These are phyloP conservation scores for Aspergillus asperescens DNA, from an alignment of 495 filamentous ascomycete genomes.

Conservation along the genomic window DNA sequence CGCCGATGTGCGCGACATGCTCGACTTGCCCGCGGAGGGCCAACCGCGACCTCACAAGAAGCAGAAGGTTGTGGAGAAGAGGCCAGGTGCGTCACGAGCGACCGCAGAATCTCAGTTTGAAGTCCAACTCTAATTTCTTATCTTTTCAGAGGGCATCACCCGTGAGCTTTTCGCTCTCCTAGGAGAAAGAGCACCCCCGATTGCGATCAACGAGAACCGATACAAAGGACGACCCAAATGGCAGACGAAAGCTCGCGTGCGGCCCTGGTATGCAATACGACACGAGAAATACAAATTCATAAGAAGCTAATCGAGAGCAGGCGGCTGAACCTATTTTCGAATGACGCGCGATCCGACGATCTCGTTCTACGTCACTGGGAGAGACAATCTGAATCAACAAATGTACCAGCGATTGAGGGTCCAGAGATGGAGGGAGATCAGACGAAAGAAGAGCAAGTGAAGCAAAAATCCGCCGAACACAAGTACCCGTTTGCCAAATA, in stretches of 20 bases:
- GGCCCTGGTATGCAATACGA: slow-evolving; percentile 46
- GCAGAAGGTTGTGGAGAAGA: slow-evolving; percentile 63
- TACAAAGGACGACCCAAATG: slow-evolving; percentile 60
- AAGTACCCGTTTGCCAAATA: slow-evolving; percentile 66
- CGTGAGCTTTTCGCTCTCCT: slow-evolving; percentile 61
- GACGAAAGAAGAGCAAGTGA: slow-evolving; percentile 36
- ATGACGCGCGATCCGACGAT: slow-evolving; percentile 50
- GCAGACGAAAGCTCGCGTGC: slow-evolving; percentile 49
- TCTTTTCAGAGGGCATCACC: slow-evolving; percentile 62
- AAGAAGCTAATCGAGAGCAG: slow-evolving; percentile 20
- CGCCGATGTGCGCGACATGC: slow-evolving; percentile 87
- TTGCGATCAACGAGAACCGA: slow-evolving; percentile 60
- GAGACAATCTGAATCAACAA: slow-evolving; percentile 35
- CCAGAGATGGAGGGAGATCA: slow-evolving; percentile 42
- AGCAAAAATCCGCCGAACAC: slow-evolving; percentile 23
- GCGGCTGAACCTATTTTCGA: slow-evolving; percentile 53
- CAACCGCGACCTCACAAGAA: slow-evolving; percentile 67
- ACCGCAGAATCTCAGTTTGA: neutral
- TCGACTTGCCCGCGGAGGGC: slow-evolving; percentile 68
- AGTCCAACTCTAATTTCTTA: neutral
- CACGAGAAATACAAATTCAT: neutral
- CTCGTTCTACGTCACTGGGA: slow-evolving; percentile 68
- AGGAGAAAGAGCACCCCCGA: slow-evolving; percentile 63
- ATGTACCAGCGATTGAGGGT: slow-evolving; percentile 35
- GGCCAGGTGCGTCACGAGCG: slow-evolving; percentile 50